phyloP scores from a whole-genome alignment of 2,329 filamentous ascomycete species.

The Neurospora crassa region DNA sequence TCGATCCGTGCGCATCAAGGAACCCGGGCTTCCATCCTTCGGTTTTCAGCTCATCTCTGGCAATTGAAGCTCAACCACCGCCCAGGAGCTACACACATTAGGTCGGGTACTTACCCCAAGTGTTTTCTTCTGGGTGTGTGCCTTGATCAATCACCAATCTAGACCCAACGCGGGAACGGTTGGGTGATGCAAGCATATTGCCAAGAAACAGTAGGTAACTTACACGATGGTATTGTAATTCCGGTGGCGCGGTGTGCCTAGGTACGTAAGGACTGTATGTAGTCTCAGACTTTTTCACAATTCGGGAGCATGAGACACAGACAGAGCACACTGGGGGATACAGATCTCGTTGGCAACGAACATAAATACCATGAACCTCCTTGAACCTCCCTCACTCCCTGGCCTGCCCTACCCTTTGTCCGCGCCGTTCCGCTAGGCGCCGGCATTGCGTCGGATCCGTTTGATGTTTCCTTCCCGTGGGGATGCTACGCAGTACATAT shows the following conservation, averaged over 20 bases:
- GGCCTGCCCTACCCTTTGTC: background rate
- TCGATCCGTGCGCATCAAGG: background rate
- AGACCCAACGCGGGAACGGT: background rate
- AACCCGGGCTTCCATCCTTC: background rate
- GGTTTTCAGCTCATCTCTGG: background rate
- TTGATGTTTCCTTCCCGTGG: background rate
- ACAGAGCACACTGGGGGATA: background rate
- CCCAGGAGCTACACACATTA: too few species aligned
- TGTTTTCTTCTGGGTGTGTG: background rate
- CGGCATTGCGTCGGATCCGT: background rate
- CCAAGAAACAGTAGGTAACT: background rate
- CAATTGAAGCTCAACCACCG: background rate
- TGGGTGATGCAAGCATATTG: background rate
- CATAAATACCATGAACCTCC: background rate
- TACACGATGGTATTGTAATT: background rate
- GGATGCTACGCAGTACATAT: background rate
- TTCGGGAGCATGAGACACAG: background rate
- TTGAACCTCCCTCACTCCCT: background rate
- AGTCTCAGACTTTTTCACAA: background rate
- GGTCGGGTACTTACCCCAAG: too few species aligned
- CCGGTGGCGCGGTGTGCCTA: background rate
- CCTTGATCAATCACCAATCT: background rate
- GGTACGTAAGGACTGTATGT: background rate
- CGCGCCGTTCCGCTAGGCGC: background rate
- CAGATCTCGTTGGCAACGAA: background rate